These are phyloP conservation scores for Dentipellis sp. DNA, from an alignment of 768 basidiomycete genomes.

Conservation along the genomic window DNA sequence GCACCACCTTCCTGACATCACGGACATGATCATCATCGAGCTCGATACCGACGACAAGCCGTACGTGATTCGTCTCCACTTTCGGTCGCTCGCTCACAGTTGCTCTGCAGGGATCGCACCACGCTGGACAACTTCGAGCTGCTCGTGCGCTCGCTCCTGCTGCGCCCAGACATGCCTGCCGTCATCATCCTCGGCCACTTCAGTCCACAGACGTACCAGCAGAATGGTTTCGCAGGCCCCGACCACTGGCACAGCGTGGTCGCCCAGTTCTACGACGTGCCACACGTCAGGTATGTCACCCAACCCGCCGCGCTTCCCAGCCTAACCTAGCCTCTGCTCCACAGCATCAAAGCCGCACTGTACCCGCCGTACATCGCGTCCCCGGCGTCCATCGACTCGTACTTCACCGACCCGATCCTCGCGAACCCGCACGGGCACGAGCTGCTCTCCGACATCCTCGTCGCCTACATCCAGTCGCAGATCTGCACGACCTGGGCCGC, in stretches of 20 bases:
- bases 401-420: conserved; percentile 78
- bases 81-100: neutral
- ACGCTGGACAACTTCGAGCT: conserved; percentile 84
- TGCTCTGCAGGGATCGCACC: conserved; percentile 44
- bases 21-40: conserved; percentile 92
- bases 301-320: neutral
- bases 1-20: conserved; percentile 89
- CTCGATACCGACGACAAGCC: conserved; percentile 86
- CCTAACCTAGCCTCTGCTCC: neutral
- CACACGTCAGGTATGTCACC: conserved; percentile 60
- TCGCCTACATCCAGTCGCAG: conserved; percentile 85
- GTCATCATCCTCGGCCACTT: conserved; percentile 95
- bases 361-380: conserved; percentile 77
- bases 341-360: conserved; percentile 69
- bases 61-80: conserved; percentile 37
- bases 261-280: conserved; percentile 96
- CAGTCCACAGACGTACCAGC: conserved; percentile 70
- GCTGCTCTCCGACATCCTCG: conserved; percentile 83
- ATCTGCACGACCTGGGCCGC: conserved; percentile 82
- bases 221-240: conserved; percentile 80
- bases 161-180: conserved; percentile 86
- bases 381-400: conserved; percentile 54
- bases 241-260: conserved; percentile 86
- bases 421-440: conserved; percentile 77
- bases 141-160: conserved; percentile 84